Evolutionary conservation across 1,284 basidiomycete genomes (phyloP).

Genomic region (Chiua sp.): DNA sequence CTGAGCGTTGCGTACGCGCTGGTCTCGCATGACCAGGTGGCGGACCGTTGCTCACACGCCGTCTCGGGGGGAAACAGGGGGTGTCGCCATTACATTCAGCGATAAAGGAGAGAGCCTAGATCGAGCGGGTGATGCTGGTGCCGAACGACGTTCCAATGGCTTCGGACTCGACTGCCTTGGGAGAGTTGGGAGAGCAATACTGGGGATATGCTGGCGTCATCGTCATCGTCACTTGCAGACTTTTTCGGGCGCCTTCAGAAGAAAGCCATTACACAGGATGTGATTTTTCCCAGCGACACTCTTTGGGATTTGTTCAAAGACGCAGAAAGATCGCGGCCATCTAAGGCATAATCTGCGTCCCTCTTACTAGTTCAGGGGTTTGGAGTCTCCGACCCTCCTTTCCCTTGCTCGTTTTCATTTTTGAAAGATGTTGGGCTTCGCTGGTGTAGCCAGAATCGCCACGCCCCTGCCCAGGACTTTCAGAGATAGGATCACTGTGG

Average conservation of each 20-base stretch:
- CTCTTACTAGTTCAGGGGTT: constrained; percentile 23
- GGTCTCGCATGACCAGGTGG: constrained; percentile 21
- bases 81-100: constrained; percentile 28
- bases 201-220: constrained; percentile 33
- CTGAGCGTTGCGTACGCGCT: constrained; percentile 14
- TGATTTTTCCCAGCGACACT: constrained; percentile 32
- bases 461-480: constrained; percentile 18
- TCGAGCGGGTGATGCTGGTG: constrained; percentile 32
- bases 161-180: constrained; percentile 36
- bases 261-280: constrained; percentile 39
- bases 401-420: constrained; percentile 23
- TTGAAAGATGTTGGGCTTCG: constrained; percentile 39
- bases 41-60: constrained; percentile 31
- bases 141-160: constrained; percentile 29
- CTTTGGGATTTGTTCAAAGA: constrained; percentile 38
- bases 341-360: constrained; percentile 31
- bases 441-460: constrained; percentile 33
- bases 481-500: constrained; percentile 4
- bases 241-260: constrained; percentile 38
- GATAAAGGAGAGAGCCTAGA: constrained; percentile 33
- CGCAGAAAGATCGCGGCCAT: constrained; percentile 39
- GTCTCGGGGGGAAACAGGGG: constrained; percentile 28
- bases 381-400: constrained; percentile 30
- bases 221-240: constrained; percentile 33
- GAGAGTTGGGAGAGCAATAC: constrained; percentile 34